phyloP scores from a whole-genome alignment of 73 alveolate genomes.

The Paramecium octaurelia region DNA sequence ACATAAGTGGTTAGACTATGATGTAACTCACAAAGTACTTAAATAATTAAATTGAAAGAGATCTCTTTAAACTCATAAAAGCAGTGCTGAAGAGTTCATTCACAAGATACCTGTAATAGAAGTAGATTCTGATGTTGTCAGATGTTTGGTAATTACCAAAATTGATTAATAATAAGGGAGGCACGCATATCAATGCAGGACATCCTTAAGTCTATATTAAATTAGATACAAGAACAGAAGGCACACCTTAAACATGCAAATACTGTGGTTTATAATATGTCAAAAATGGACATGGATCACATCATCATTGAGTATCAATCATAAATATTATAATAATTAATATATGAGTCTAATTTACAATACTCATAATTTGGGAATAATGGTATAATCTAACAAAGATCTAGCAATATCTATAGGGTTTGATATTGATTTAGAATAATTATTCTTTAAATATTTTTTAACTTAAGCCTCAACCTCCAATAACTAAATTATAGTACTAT shows the following conservation, averaged over 20 bases:
- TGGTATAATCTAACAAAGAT: constrained; percentile 9
- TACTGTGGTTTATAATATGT: constrained; percentile 68
- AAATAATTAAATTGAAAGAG: not conserved
- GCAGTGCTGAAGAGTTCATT: constrained; percentile 70
- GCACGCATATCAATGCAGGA: constrained; percentile 63
- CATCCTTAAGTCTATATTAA: constrained; percentile 69
- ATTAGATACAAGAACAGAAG: constrained; percentile 62
- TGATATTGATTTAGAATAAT: constrained; percentile 11
- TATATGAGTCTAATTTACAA: constrained; percentile 23
- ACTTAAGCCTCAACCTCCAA: constrained; percentile 46
- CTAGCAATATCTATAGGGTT: constrained; percentile 52
- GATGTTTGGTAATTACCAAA: constrained; percentile 57
- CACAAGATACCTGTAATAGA: constrained; percentile 65
- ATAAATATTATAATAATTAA: not conserved
- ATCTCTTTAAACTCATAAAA: constrained; percentile 58
- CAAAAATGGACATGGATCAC: constrained; percentile 51
- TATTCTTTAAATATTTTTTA: constrained; percentile 36
- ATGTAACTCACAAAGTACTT: constrained; percentile 4
- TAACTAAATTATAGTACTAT: not conserved
- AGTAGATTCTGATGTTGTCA: constrained; percentile 65
- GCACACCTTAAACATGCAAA: constrained; percentile 62
- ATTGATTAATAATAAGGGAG: constrained; percentile 36
- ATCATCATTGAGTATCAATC: constrained; percentile 40
- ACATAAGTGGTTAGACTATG: constrained; percentile 43
- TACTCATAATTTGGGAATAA: constrained; percentile 27